These are phyloP conservation scores for Celoporthe dispersa DNA, from an alignment of 2,329 filamentous ascomycete species.

Conservation along the genomic window DNA sequence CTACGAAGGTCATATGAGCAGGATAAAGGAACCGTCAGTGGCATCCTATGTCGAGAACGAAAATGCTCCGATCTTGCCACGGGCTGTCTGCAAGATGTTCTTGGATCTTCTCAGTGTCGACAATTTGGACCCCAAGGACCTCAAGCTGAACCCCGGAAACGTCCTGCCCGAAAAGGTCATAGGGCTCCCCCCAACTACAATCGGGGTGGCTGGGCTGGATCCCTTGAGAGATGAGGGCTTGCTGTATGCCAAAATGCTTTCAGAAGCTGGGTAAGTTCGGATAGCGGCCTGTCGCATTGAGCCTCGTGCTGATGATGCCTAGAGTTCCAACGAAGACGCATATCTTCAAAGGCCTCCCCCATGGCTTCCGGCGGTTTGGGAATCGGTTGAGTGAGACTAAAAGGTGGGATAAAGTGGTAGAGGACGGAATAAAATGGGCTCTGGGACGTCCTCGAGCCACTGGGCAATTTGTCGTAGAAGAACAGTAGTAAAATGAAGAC, in stretches of 20 bases:
- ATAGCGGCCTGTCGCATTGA: not conserved
- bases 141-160: slow-evolving; percentile 46
- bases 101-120: slow-evolving; percentile 37
- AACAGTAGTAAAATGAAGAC: not conserved
- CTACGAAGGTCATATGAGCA: slow-evolving; percentile 39
- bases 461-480: not conserved
- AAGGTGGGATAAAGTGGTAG: slow-evolving; percentile 48
- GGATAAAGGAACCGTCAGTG: slow-evolving; percentile 43
- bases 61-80: slow-evolving; percentile 53
- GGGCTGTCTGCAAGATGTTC: slow-evolving; percentile 42
- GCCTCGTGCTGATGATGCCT: not conserved
- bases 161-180: slow-evolving; percentile 40
- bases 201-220: slow-evolving; percentile 52
- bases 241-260: slow-evolving; percentile 49
- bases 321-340: slow-evolving; percentile 53
- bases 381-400: slow-evolving; percentile 44
- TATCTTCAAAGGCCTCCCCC: slow-evolving; percentile 57
- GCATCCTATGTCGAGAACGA: slow-evolving; percentile 52
- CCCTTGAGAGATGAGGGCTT: slow-evolving; percentile 54
- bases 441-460: slow-evolving; percentile 28
- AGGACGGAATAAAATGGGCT: slow-evolving; percentile 49
- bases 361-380: slow-evolving; percentile 50
- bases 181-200: slow-evolving; percentile 48
- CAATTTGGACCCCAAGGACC: slow-evolving; percentile 37
- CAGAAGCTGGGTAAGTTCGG: slow-evolving; percentile 47